Evolutionary conservation across 495 filamentous ascomycete genomes (phyloP).

Genomic region (Corynascus novoguineensis): DNA sequence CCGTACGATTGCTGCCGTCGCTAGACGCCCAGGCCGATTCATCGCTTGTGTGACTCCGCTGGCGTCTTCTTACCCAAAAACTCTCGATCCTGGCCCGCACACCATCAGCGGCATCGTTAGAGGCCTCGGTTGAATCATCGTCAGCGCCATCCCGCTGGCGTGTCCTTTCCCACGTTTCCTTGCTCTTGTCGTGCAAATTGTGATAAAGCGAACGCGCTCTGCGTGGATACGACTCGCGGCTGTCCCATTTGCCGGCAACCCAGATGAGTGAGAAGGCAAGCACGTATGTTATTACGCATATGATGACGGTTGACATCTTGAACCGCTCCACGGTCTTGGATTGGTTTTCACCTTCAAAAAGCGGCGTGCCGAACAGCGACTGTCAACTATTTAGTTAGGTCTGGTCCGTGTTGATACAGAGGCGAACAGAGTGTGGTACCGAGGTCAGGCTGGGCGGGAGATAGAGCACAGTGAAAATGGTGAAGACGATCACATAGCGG

Average conservation of each 20-base stretch:
- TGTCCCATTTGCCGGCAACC: slow-evolving; percentile 9
- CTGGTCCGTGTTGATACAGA: no score
- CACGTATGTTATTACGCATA: slow-evolving; percentile 10
- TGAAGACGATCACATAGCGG: slow-evolving; percentile 17
- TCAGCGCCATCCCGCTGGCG: no score
- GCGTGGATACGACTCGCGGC: not conserved
- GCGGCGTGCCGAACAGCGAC: slow-evolving; percentile 1
- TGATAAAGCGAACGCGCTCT: not conserved
- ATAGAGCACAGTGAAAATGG: slow-evolving; percentile 18
- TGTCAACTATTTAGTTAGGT: not conserved
- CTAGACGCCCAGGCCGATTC: no score
- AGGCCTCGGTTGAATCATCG: no score
- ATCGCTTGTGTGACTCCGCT: no score
- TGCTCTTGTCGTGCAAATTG: not conserved
- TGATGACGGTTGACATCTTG: slow-evolving; percentile 9
- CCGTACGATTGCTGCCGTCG: no score
- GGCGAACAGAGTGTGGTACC: not conserved
- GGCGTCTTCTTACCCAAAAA: no score
- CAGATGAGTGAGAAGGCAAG: slow-evolving; percentile 6
- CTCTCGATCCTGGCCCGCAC: no score
- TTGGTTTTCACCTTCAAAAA: slow-evolving; percentile 3
- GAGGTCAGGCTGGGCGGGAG: slow-evolving; percentile 7
- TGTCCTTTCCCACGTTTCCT: not conserved
- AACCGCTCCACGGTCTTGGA: slow-evolving; percentile 3
- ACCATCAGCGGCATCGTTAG: no score